Percentiles rank a stretch among this genome's conserved stretches.
Conservation (phyloP, 441 rosid genomes). For the Flueggea neowawraea region DNA sequence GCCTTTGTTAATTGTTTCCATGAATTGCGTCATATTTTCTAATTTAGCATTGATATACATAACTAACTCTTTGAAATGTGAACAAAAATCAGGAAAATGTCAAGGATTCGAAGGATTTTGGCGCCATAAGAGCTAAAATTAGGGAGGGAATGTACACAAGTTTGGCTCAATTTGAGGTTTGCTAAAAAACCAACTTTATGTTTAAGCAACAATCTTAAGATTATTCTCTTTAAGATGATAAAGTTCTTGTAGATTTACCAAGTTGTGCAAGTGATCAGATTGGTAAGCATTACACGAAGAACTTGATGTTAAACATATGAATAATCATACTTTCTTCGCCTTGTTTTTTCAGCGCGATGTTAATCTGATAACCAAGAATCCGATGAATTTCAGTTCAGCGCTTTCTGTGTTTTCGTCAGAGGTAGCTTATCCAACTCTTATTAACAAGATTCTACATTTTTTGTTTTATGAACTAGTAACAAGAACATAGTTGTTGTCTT, state of each 20-base stretch:
- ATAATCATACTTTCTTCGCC: slow-evolving; percentile 10
- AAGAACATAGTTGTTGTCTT: not conserved
- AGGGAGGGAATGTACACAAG: slow-evolving; percentile 36
- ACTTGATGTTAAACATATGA: not conserved
- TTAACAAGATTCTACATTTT: not conserved
- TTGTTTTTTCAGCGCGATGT: slow-evolving; percentile 44
- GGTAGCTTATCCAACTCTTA: slow-evolving; percentile 20
- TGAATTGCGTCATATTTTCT: not conserved
- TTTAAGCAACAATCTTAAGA: not conserved
- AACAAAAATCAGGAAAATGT: slow-evolving; percentile 32
- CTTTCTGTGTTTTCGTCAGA: slow-evolving; percentile 35
- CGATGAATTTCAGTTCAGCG: slow-evolving; percentile 46
- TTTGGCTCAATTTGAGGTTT: slow-evolving; percentile 52
- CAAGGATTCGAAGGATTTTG: slow-evolving; percentile 58
- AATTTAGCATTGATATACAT: slow-evolving; percentile 3
- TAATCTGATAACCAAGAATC: slow-evolving; percentile 41
- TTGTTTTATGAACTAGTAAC: slow-evolving; percentile 1
- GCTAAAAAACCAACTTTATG: slow-evolving; percentile 3
- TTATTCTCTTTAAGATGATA: not conserved
- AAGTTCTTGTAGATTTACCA: not conserved
- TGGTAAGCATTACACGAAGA: too few species aligned
- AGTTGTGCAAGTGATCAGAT: not conserved
- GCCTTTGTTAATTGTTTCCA: not conserved
- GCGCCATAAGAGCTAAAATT: slow-evolving; percentile 43
- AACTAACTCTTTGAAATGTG: slow-evolving; percentile 31